Percentiles rank a stretch among this genome's conserved stretches.
Conservation (phyloP, 768 basidiomycete genomes). For the Leucocoprinus leucothites region DNA sequence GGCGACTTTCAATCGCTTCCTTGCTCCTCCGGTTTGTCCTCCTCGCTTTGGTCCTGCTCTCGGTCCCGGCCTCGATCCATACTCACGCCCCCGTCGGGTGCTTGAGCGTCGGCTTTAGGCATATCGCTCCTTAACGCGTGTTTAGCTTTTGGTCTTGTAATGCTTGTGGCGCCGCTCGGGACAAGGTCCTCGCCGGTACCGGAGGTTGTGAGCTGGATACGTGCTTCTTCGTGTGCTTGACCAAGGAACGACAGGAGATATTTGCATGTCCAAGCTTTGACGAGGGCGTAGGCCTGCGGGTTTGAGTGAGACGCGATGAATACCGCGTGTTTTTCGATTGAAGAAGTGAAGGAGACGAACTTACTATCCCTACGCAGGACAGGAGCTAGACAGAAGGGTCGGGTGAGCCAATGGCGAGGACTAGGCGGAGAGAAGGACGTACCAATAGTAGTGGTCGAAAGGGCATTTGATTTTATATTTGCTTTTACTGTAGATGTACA, state of each 20-base stretch:
- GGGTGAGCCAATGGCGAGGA: not conserved
- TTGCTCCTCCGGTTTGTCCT: not conserved
- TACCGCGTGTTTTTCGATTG: too few relatives aligned
- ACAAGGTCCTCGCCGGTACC: not conserved
- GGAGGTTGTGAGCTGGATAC: not conserved
- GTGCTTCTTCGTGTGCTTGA: conserved; percentile 33
- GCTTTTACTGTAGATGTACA: conserved; percentile 17
- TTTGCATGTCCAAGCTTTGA: conserved; percentile 42
- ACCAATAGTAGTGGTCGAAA: conserved; percentile 40
- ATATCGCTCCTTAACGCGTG: not conserved
- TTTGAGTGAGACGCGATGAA: not conserved
- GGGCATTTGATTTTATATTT: conserved; percentile 36
- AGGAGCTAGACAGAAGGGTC: not conserved
- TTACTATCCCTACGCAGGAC: conserved; percentile 17
- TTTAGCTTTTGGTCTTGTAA: conserved; percentile 14
- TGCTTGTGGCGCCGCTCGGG: not conserved
- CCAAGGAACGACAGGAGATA: conserved; percentile 39
- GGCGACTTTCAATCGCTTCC: not conserved
- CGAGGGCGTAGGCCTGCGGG: conserved; percentile 18
- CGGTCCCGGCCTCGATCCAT: not conserved
- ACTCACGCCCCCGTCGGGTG: not conserved
- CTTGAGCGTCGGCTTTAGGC: not conserved
- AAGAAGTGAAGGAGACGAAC: not conserved
- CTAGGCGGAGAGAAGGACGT: not conserved
- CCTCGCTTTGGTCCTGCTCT: not conserved